Conservation (phyloP, 2,329 filamentous ascomycete genomes). For the Phaeosphaeriaceae sp. region DNA sequence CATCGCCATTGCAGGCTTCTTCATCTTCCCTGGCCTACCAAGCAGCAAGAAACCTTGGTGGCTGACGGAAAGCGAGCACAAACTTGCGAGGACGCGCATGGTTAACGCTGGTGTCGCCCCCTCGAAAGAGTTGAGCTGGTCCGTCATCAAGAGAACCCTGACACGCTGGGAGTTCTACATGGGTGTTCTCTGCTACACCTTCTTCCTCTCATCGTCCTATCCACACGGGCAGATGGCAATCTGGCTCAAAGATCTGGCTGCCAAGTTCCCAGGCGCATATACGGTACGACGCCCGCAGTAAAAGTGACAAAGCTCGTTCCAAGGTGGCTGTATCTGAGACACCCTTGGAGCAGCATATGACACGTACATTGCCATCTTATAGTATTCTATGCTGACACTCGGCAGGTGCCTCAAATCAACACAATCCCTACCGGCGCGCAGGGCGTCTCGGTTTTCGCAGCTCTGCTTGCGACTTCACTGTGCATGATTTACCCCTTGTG, state of each 20-base stretch:
- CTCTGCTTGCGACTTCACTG: conserved; percentile 59
- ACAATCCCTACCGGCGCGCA: conserved; percentile 58
- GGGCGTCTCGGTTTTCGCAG: conserved; percentile 57
- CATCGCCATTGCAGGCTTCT: conserved; percentile 61
- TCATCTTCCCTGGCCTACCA: conserved; percentile 62
- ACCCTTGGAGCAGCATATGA: too few species aligned
- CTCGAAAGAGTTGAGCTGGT: conserved; percentile 51
- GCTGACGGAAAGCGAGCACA: conserved; percentile 48
- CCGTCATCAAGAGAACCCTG: conserved; percentile 56
- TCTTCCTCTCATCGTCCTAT: conserved; percentile 51
- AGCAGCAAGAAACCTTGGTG: conserved; percentile 60
- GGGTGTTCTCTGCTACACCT: conserved; percentile 56
- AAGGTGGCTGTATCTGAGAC: too few species aligned
- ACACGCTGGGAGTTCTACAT: conserved; percentile 61
- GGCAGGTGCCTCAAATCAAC: conserved; percentile 60
- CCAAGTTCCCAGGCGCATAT: conserved; percentile 45
- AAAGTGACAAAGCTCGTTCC: too few species aligned
- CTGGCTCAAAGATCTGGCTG: conserved; percentile 59
- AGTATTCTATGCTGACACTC: too few species aligned
- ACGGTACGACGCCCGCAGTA: too few species aligned
- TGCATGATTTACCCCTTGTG: conserved; percentile 60
- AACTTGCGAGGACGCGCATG: conserved; percentile 39
- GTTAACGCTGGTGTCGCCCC: conserved; percentile 39
- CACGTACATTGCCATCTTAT: too few species aligned
- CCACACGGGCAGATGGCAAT: conserved; percentile 59